Conservation (phyloP, 1,139 yeast genomes). For the Blastobotrys proliferans region DNA sequence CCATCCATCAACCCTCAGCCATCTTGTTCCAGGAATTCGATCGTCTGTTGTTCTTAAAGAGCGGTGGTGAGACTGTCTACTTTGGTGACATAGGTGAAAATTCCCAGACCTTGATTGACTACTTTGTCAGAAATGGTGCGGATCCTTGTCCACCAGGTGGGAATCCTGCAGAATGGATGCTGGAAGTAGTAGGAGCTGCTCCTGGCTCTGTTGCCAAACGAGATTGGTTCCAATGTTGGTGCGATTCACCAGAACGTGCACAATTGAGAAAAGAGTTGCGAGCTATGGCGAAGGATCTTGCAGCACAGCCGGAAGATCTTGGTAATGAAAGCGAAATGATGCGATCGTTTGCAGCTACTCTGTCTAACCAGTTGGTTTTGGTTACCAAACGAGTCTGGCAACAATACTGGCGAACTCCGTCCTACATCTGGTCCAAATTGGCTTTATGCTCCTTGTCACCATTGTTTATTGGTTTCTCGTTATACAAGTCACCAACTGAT, state of each 20-base stretch:
- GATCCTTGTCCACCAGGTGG: constrained; percentile 61
- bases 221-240: constrained; percentile 67
- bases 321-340: constrained; percentile 24
- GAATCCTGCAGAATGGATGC: constrained; percentile 83
- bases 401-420: constrained; percentile 72
- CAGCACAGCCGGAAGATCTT: constrained; percentile 15
- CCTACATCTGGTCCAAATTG: constrained; percentile 63
- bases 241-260: constrained; percentile 50
- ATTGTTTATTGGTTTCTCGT: constrained; percentile 72
- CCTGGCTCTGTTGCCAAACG: constrained; percentile 66
- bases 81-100: constrained; percentile 74
- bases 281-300: constrained; percentile 22
- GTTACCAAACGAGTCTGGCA: constrained; percentile 53
- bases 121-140: constrained; percentile 69
- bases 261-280: constrained; percentile 37
- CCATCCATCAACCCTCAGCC: constrained; percentile 83
- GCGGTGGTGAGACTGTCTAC: constrained; percentile 75
- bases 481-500: constrained; percentile 61
- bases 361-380: constrained; percentile 45
- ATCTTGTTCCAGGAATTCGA: constrained; percentile 72
- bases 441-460: constrained; percentile 49
- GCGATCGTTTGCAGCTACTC: constrained; percentile 39
- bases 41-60: constrained; percentile 63
- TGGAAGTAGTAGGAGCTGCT: constrained; percentile 75
- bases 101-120: constrained; percentile 56